Evolutionary conservation across 1,284 basidiomycete species (phyloP), one percentile per base, ranked within the genome.

Genomic region (Malassezia sympodialis): DNA sequence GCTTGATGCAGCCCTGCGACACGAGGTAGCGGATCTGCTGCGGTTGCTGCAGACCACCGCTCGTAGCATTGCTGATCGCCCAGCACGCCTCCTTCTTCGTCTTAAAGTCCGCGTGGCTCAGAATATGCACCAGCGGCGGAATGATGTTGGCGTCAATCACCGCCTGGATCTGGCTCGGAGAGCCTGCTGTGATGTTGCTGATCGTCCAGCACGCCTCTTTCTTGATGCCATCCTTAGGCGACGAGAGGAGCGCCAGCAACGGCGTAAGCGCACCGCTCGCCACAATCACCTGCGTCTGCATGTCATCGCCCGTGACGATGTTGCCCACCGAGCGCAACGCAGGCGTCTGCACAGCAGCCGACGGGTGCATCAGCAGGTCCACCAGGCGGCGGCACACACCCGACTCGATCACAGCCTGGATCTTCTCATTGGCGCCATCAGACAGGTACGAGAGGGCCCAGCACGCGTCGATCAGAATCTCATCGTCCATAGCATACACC

Each of bases 391-490:
- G 84, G 79, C 90, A 94, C 56, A 98, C 91, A 51, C 94, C 94
- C 17, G 88, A 89, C 78, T 98, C 94, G 69, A 99, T 98, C 61
- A 98, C 94, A 35, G 93, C 93, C 77, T 99, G 94, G 61, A 99
- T 99, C 81, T 99, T 99, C 78, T 99, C 94, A 76, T 96, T 96
- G 47, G 91, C 90, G 40, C 94, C 94, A 76, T 98, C 94, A 1
- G 94, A 98, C 31, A 99, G 85, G 78, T 99, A 99, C 26, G 91
- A 96, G 76, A 99, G 94, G 42, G 94, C 94, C 94, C 94, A 99
- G 81, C 94, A 99, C 27, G 94, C 94, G 76, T 99, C 94, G 75
- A 98, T 99, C 69, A 99, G 80, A 60, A 96, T 94, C 78, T 99
- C 94, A 73, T 98, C 93, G 75, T 99, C 94, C 72, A 96, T 83